Evolutionary conservation across 176 grass and related monocot species (phyloP), one percentile per base, ranked within the genome.

Genomic region (Phragmites australis): DNA sequence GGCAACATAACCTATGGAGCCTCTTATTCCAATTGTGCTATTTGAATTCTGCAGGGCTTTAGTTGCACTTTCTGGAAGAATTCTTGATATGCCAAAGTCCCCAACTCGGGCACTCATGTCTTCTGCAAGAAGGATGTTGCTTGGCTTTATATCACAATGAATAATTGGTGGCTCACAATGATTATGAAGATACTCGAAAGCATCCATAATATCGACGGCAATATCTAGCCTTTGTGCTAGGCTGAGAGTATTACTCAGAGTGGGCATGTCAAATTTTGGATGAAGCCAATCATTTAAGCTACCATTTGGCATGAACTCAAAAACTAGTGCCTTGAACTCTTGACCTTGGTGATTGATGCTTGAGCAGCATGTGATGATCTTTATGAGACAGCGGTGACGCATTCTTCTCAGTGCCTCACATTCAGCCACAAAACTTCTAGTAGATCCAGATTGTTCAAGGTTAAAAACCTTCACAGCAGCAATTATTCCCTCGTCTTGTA

Each of bases 71-170:
- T 64, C 17, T 43, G 77, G 27, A 56, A 92, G 49, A 3, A 89
- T 80, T 41, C 31, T 80, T 57, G 29, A 74, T 19, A 89, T 65
- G 23, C 79, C 90, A 18, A 92, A 92, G 48, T 83, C 90, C 2
- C 60, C 82, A 29, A 92, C 66, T 47, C 47, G 45, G 27, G 68
- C 60, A 23, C 25, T 80, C 86, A 83, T 82, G 34, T 88, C 75
- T 78, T 83, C 83, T 57, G 77, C 64, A 40, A 89, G 83, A 76
- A 87, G 80, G 43, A 87, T 78, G 6, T 87, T 93, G 39, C 83
- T 84, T n/a, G 83, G 83, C 19, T 89, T 93, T 9, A 87, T 50
- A 71, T 88, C 86, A 16, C 78, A 86, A 26, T 88, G 90, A 18
- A 83, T 59, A 3, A 87, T 72, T 70, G 90, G 63, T 30, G 83